A percentile compares a stretch with the other conserved stretches of the same genome.
Evolutionary conservation across 2,329 filamentous ascomycete genomes (phyloP).

Genomic region (Cylindrodendrum hubeiense): DNA sequence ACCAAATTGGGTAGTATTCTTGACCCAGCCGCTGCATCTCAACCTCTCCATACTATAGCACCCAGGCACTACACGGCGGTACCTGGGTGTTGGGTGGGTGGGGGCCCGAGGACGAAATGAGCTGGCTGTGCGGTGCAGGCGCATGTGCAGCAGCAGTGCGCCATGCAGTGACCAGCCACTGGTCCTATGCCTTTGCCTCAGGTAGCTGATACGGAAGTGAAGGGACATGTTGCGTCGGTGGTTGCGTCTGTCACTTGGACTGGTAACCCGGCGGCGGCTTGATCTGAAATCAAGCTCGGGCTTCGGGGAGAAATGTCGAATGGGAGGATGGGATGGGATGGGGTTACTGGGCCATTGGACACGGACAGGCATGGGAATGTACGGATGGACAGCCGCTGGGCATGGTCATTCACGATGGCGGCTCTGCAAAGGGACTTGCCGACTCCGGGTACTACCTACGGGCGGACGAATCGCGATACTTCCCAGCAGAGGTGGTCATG

Average conservation of each 20-base stretch:
- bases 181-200: slow-evolving; percentile 23
- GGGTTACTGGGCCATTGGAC: background rate
- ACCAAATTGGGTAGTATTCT: slow-evolving; percentile 33
- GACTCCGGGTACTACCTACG: too few species aligned
- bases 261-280: background rate
- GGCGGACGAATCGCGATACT: slow-evolving; percentile 13
- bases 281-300: slow-evolving; percentile 7
- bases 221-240: background rate
- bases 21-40: slow-evolving; percentile 26
- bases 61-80: slow-evolving; percentile 19
- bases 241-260: slow-evolving; percentile 1
- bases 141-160: slow-evolving; percentile 29
- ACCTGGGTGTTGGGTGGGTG: slow-evolving; percentile 28
- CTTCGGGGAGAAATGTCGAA: slow-evolving; percentile 2
- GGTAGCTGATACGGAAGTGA: slow-evolving; percentile 1
- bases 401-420: slow-evolving; percentile 9
- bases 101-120: slow-evolving; percentile 39
- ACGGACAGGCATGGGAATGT: background rate
- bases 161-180: slow-evolving; percentile 22
- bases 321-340: slow-evolving; percentile 3
- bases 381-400: background rate
- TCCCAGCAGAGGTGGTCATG: background rate
- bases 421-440: background rate
- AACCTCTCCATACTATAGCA: background rate
- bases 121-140: slow-evolving; percentile 30